These are phyloP conservation scores for Pythium periplocum DNA, from an alignment of 352 stramenopile genomes.

Conservation along the genomic window DNA sequence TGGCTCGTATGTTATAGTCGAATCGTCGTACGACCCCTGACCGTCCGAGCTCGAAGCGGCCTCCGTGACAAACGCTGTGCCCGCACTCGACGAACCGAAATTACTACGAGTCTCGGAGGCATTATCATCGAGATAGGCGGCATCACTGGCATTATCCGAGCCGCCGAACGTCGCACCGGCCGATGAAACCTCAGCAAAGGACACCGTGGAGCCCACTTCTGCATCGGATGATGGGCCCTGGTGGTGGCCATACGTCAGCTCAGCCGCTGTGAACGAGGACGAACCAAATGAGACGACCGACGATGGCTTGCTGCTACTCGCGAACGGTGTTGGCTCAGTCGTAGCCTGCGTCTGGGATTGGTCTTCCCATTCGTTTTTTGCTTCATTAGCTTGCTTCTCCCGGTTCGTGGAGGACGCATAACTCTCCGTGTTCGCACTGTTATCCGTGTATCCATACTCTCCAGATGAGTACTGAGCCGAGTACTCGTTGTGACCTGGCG, in stretches of 20 bases:
- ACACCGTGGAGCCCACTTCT: constrained; percentile 45
- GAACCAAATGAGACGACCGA: constrained; percentile 20
- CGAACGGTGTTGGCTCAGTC: background rate
- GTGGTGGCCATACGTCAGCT: constrained; percentile 20
- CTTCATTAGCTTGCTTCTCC: no score
- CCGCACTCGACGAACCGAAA: constrained; percentile 66
- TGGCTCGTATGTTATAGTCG: no score
- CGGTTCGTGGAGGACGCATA: no score
- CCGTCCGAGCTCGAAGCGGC: constrained; percentile 71
- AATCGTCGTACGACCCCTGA: constrained; percentile 45
- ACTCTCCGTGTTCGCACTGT: no score
- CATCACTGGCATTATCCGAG: constrained; percentile 63
- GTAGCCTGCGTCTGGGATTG: background rate
- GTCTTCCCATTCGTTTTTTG: background rate
- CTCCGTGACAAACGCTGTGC: constrained; percentile 72
- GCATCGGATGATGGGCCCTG: constrained; percentile 20
- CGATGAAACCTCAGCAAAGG: constrained; percentile 55
- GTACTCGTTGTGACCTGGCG: no score
- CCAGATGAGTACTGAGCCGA: no score
- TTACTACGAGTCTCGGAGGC: constrained; percentile 68
- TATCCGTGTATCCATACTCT: no score
- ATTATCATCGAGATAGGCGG: constrained; percentile 57
- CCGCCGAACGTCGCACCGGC: constrained; percentile 73
- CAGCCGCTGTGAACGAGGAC: constrained; percentile 17
- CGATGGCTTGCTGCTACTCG: background rate